Evolutionary conservation across 495 filamentous ascomycete genomes (phyloP).

Genomic region (Geoglossum glabrum): DNA sequence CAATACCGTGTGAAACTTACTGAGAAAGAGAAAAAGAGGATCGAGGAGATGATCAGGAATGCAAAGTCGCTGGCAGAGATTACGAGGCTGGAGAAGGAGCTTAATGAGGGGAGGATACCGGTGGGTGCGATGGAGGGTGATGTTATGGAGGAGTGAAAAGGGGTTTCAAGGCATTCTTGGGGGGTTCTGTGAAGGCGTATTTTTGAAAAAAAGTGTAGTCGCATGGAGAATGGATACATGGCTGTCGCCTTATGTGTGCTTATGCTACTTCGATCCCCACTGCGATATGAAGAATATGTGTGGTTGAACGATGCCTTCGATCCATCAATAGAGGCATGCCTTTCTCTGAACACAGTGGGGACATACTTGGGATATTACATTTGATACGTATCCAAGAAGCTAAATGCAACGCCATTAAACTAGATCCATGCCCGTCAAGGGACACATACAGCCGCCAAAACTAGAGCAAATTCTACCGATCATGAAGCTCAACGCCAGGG

Average conservation of each 20-base stretch:
- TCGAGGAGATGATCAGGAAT: conserved; percentile 55
- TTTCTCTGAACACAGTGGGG: no score
- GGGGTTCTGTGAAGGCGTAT: neutral
- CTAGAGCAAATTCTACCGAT: conserved; percentile 14
- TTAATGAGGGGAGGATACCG: conserved; percentile 72
- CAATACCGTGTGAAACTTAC: conserved; percentile 40
- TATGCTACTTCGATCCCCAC: no score
- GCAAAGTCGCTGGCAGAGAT: conserved; percentile 80
- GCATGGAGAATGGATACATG: neutral
- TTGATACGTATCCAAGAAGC: neutral
- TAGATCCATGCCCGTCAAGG: neutral
- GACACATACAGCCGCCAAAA: no score
- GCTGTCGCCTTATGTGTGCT: no score
- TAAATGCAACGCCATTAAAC: neutral
- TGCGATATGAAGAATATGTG: no score
- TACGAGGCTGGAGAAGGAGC: conserved; percentile 57
- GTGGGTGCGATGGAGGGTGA: neutral
- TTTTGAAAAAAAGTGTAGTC: neutral
- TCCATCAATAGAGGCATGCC: no score
- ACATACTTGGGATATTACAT: no score
- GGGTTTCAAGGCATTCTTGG: neutral
- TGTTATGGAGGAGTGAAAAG: neutral
- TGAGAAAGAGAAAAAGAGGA: conserved; percentile 43
- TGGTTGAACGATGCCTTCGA: no score
- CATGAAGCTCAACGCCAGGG: conserved; percentile 41